Percentiles rank a stretch among this genome's conserved stretches.
Conservation (phyloP, 805 yeast species). For the Lipomyces orientalis region DNA sequence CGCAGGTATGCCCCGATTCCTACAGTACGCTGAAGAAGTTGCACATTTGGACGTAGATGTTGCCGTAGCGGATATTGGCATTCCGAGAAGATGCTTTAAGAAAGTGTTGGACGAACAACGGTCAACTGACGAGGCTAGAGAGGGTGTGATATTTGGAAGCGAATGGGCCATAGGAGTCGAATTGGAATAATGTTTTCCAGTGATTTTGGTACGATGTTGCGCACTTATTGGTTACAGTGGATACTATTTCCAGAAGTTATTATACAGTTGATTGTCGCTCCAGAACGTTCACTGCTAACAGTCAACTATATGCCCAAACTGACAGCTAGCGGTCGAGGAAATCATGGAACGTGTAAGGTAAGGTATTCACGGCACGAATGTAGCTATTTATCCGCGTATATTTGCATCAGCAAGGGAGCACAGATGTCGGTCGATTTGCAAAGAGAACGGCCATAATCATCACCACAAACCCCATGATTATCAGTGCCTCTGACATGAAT, state of each 20-base stretch:
- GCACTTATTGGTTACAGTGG: background rate
- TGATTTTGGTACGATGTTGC: background rate
- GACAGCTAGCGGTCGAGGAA: background rate
- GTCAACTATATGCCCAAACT: background rate
- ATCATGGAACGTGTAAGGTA: background rate
- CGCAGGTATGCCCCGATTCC: slow-evolving; percentile 25
- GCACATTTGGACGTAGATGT: slow-evolving; percentile 19
- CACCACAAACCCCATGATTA: background rate
- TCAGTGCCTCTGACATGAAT: background rate
- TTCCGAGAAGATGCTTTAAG: slow-evolving; percentile 35
- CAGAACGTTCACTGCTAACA: background rate
- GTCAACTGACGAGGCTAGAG: slow-evolving; percentile 26
- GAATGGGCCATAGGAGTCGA: slow-evolving; percentile 30
- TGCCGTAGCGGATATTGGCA: slow-evolving; percentile 38
- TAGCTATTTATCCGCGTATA: background rate
- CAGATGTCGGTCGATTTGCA: background rate
- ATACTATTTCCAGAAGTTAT: background rate
- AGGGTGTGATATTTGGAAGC: slow-evolving; percentile 36
- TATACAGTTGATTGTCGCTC: background rate
- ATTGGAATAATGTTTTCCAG: slow-evolving; percentile 17
- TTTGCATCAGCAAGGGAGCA: background rate
- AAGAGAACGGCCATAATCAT: background rate
- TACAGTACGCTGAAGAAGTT: slow-evolving; percentile 29
- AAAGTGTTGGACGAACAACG: slow-evolving; percentile 16
- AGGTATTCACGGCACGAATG: background rate